Evolutionary conservation across 2,329 filamentous ascomycete species (phyloP).

Genomic region (Claviceps cyperi): DNA sequence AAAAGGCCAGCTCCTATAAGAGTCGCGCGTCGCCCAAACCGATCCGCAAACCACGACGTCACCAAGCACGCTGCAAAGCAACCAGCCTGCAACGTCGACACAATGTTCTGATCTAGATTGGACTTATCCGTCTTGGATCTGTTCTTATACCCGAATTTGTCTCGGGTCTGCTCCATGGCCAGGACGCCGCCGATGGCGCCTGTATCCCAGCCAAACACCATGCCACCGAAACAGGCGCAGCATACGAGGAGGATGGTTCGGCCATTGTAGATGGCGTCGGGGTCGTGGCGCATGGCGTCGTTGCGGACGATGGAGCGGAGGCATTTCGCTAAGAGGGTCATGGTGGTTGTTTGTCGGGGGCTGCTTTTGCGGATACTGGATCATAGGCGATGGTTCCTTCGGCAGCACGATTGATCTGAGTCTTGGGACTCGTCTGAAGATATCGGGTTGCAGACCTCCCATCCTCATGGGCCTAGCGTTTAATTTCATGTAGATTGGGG

Average conservation of each 20-base stretch:
- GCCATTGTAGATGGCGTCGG: constrained; percentile 56
- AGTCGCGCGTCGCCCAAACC: constrained; percentile 37
- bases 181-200: constrained; percentile 56
- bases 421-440: no score
- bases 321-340: constrained; percentile 27
- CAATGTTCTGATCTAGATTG: constrained; percentile 49
- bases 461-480: no score
- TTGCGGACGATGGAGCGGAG: constrained; percentile 48
- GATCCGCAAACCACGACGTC: constrained; percentile 38
- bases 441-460: no score
- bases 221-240: constrained; percentile 53
- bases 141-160: constrained; percentile 22
- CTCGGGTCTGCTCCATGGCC: constrained; percentile 42
- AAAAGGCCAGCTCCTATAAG: constrained; percentile 43
- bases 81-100: constrained; percentile 56
- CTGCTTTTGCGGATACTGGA: background rate
- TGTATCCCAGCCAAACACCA: constrained; percentile 37
- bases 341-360: constrained; percentile 9
- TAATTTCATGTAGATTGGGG: no score
- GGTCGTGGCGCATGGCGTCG: constrained; percentile 55
- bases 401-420: no score
- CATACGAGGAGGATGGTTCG: constrained; percentile 49
- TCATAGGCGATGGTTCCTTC: background rate
- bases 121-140: constrained; percentile 20
- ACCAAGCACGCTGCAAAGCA: constrained; percentile 50